phyloP scores from a whole-genome alignment of 2,329 filamentous ascomycete species.

The Aspergillus sclerotialis region DNA sequence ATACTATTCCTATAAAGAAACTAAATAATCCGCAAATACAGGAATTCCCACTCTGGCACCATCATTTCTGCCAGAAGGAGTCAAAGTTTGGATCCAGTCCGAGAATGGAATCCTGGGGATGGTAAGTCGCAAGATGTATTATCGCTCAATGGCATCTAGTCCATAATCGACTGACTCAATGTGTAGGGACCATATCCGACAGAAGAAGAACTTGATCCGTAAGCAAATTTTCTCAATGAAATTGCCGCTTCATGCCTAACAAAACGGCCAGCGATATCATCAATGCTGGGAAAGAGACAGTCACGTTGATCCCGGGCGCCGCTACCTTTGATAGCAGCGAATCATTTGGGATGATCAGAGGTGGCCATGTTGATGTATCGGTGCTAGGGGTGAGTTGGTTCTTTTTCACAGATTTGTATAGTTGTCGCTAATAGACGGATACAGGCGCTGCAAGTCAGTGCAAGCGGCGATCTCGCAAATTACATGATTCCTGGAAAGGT shows the following conservation, averaged over 20 bases:
- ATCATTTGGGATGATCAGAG: conserved; percentile 81
- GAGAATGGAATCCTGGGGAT: conserved; percentile 84
- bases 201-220: conserved; percentile 61
- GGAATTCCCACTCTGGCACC: conserved; percentile 84
- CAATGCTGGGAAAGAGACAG: conserved; percentile 83
- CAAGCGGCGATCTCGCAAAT: conserved; percentile 73
- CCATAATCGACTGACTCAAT: not conserved
- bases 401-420: not conserved
- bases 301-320: conserved; percentile 70
- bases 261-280: conserved; percentile 65
- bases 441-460: conserved; percentile 67
- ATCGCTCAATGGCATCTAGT: not conserved
- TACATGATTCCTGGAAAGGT: conserved; percentile 88
- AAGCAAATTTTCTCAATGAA: conserved; percentile 6
- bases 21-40: conserved; percentile 3
- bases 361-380: conserved; percentile 75
- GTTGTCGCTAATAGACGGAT: not conserved
- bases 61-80: conserved; percentile 60
- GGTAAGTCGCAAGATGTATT: conserved; percentile 21
- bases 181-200: conserved; percentile 63
- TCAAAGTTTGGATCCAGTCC: conserved; percentile 74
- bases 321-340: conserved; percentile 73
- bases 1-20: not conserved
- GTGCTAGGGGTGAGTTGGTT: conserved; percentile 57
- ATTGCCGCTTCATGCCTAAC: not conserved